These are phyloP conservation scores for Penicillium sp. DNA, from an alignment of 2,329 filamentous ascomycete genomes.

Conservation along the genomic window DNA sequence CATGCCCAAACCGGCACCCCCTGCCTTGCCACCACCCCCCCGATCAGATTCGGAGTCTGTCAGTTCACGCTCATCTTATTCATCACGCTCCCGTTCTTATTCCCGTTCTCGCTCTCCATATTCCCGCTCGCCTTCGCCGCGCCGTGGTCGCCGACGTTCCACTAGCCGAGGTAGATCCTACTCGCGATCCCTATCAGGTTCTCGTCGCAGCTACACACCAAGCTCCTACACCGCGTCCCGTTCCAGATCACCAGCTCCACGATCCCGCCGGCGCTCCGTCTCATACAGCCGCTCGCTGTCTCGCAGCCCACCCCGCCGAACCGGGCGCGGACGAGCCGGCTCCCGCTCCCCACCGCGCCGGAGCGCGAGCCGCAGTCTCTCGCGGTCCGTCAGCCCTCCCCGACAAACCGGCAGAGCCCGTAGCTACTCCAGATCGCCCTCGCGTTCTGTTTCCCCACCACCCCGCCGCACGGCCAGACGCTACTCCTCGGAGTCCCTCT, in stretches of 20 bases:
- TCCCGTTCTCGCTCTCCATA: conserved; percentile 37
- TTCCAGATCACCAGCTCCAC: conserved; percentile 41
- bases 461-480: conserved; percentile 29
- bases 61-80: conserved; percentile 46
- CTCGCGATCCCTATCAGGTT: conserved; percentile 37
- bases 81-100: conserved; percentile 47
- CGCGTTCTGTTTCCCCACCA: conserved; percentile 36
- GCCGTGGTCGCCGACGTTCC: conserved; percentile 33
- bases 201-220: conserved; percentile 35
- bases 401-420: conserved; percentile 31
- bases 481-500: conserved; percentile 35
- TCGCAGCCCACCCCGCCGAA: conserved; percentile 33
- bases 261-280: conserved; percentile 35
- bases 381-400: conserved; percentile 41
- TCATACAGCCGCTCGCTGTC: conserved; percentile 43
- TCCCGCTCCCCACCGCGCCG: conserved; percentile 32
- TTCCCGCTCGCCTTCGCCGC: conserved; percentile 42
- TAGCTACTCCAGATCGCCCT: conserved; percentile 40
- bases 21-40: conserved; percentile 62
- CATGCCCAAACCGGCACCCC: conserved; percentile 80
- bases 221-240: conserved; percentile 39
- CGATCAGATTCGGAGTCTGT: conserved; percentile 71
- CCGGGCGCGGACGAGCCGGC: conserved; percentile 32
- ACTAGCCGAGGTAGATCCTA: conserved; percentile 35
- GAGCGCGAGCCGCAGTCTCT: conserved; percentile 35